Conservation (phyloP, 768 basidiomycete species). For the Suillus subluteus region DNA sequence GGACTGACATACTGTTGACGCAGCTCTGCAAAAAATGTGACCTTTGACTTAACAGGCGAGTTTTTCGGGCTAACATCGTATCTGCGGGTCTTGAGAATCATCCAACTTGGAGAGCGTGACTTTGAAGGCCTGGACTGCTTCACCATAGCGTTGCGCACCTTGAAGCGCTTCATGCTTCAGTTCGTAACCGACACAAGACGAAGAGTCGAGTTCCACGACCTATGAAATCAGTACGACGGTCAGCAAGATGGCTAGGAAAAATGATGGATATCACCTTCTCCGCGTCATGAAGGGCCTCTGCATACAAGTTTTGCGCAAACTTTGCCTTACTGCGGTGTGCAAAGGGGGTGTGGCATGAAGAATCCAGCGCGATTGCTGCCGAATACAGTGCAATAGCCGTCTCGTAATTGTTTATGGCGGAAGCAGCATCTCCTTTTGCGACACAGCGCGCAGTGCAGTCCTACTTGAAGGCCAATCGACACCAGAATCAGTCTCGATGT, state of each 20-base stretch:
- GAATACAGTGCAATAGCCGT: neutral
- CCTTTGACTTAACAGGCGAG: neutral
- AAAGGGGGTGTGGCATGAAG: neutral
- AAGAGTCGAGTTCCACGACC: neutral
- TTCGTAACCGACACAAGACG: neutral
- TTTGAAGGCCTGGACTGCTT: neutral
- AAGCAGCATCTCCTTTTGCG: neutral
- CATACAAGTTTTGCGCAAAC: neutral
- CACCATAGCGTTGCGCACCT: neutral
- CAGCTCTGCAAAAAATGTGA: neutral
- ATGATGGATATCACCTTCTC: neutral
- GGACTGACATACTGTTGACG: neutral
- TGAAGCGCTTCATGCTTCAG: conserved; percentile 1
- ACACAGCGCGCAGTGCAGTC: neutral
- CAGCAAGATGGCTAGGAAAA: neutral
- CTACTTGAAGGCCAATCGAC: neutral
- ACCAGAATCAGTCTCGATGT: neutral
- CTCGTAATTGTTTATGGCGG: neutral
- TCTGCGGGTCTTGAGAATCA: neutral
- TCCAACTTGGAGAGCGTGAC: neutral
- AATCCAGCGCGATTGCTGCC: neutral
- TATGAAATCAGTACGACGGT: neutral
- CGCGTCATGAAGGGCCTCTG: neutral
- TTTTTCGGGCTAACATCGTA: neutral
- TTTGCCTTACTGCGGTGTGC: neutral